Base-by-base conservation (phyloP, 2,329 filamentous ascomycete genomes). In the Dactylonectria macrodidyma region DNA sequence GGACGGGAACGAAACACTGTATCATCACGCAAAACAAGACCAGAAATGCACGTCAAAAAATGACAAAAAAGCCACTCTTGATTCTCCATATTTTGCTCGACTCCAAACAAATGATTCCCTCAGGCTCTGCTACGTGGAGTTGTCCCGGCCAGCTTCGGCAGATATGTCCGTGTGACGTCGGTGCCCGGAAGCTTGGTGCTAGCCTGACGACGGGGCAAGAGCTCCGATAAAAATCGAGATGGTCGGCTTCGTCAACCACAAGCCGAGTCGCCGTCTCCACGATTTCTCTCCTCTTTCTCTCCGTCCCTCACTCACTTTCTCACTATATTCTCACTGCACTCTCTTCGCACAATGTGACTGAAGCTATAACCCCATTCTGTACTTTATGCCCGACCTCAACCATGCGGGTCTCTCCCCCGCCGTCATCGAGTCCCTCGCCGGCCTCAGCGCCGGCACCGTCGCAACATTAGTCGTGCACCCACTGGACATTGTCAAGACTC, bases 401-500 rank as follows among this genome's bases (percentile, higher is more conserved):
- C 77, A 87, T 85, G 88, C 84, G 84, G 89, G 87, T 82, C 85
- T 92, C 78, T 92, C 92, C 77, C 90, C 93, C 82, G 94, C 93
- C 75, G 82, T 93, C 78, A 89, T 98, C 82, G 96, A 98, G 88
- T 92, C 92, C 77, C 86, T 95, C 80, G 94, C 96, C 69, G 96
- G 96, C 75, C 92, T 99, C 81, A 93, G 92, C 71, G 96, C 96
- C 67, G 96, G 96, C 69, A 88, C 94, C 64, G 88, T 95, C 74
- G 93, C 95, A 60, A 98, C 96, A 26, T 87, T 98, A 56, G 91
- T 91, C 64, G 92, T 96, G 59, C 95, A 98, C 79, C 96, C 96
- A 36, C 90, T 99, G 67, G 96, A 99, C 83, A 91, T 99, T 71
- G 91, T 98, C 79, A 99, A 99, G 87, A 98, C 95, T 68, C 92